Base-by-base conservation (phyloP, 176 grass and related monocot species). In the Elaeis guineensis region DNA sequence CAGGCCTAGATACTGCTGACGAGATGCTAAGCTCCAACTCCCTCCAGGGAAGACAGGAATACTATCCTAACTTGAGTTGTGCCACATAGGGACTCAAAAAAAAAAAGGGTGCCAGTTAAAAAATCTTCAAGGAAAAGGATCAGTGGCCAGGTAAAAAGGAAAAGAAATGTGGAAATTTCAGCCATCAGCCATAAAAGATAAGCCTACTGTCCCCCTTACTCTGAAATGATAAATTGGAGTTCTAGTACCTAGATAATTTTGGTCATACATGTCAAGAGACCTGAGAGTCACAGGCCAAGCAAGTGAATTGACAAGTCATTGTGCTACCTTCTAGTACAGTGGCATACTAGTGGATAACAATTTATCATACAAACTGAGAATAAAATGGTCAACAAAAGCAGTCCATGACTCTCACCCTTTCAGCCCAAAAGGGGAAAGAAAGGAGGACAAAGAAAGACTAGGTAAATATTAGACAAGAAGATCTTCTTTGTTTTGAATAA, bases 241-340 rank as follows among this genome's bases (percentile, higher is more conserved):
- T 55, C 14, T 73, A 63, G 59, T 73, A 73, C 70, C 59, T 44
- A 48, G 50, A 63, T 63, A 55, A 61, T 55, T 73, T 73, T 73
- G 14, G 59, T 25, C 59, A 55, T 51, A 25, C 59, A 44, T 44
- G 63, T 48, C 70, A 73, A 52, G 24, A 55, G 8, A 11, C 35
- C 35, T 44, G 35, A 44, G 52, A 20, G 51, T 59, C 52, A 54
- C 51, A 52, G 26, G 52, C 26, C 58, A 73, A 73, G 54, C 51
- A 55, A 20, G 15, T 73, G 70, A 73, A 25, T 63, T 63, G 70
- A 73, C 70, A 63, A 73, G 52, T 73, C 70, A 55, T 73, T 19
- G 62, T 16, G 15, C 49, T 65, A 26, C 9, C 58, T 61, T 26
- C 58, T 61, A 61, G 58, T 61, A 61, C 58, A 19, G 5, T 26